Evolutionary conservation across 2,329 filamentous ascomycete genomes (phyloP).

Genomic region (Penicillium fuscoglaucum): DNA sequence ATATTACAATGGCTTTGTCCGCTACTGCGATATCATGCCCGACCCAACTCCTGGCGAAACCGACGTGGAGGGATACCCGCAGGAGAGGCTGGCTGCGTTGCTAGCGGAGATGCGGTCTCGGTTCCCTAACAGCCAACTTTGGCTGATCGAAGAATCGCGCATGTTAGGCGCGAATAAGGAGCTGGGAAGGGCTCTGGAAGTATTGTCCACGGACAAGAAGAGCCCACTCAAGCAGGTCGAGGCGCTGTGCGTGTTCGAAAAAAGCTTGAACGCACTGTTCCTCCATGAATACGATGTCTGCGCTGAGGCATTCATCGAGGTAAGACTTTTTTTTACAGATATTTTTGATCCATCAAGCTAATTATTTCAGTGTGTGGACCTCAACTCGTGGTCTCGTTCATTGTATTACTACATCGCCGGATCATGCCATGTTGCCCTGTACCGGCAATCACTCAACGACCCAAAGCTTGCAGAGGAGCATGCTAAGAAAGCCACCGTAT

Average conservation of each 20-base stretch:
- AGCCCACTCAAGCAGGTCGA: slow-evolving; percentile 85
- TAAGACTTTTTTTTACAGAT: slow-evolving; percentile 29
- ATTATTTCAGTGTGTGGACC: slow-evolving; percentile 60
- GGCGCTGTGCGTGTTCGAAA: slow-evolving; percentile 82
- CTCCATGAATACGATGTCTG: slow-evolving; percentile 73
- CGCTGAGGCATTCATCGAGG: slow-evolving; percentile 69
- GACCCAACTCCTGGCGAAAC: slow-evolving; percentile 45
- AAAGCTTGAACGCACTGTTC: slow-evolving; percentile 75
- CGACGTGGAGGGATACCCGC: slow-evolving; percentile 70
- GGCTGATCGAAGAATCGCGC: slow-evolving; percentile 84
- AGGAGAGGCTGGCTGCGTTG: slow-evolving; percentile 64
- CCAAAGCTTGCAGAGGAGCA: slow-evolving; percentile 53
- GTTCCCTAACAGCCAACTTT: slow-evolving; percentile 80
- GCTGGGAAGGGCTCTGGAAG: slow-evolving; percentile 65
- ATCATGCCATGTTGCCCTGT: slow-evolving; percentile 74
- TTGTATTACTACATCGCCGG: slow-evolving; percentile 89
- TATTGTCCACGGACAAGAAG: slow-evolving; percentile 60
- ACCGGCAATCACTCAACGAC: slow-evolving; percentile 54
- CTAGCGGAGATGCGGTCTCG: slow-evolving; percentile 71
- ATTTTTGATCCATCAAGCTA: slow-evolving; percentile 9
- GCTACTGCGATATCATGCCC: slow-evolving; percentile 83
- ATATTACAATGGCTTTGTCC: slow-evolving; percentile 85
- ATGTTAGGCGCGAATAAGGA: slow-evolving; percentile 68
- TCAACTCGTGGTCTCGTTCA: slow-evolving; percentile 88
- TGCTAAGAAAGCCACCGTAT: slow-evolving; percentile 66